These are phyloP conservation scores for Lodderomyces oxycetoniae DNA, from an alignment of 1,139 yeast species.

Conservation along the genomic window DNA sequence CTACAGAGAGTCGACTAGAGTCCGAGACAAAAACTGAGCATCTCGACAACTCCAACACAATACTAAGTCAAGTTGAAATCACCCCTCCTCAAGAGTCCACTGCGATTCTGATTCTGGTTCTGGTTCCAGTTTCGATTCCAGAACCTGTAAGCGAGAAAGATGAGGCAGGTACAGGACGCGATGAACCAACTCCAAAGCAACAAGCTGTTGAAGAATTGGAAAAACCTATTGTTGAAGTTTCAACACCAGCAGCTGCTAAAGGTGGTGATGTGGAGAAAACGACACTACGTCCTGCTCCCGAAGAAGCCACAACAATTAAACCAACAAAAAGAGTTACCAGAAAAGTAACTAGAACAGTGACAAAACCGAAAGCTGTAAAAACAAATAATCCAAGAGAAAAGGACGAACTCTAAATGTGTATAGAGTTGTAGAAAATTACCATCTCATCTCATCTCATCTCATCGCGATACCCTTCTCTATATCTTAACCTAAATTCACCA, in stretches of 20 bases:
- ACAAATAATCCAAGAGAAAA: conserved; percentile 10
- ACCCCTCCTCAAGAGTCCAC: conserved; percentile 2
- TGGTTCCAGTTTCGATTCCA: too few relatives aligned
- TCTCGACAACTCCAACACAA: not conserved
- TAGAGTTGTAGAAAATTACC: too few relatives aligned
- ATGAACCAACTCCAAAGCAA: conserved; percentile 3
- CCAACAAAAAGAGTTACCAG: conserved; percentile 7
- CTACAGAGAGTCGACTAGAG: not conserved
- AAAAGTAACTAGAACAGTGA: conserved; percentile 11
- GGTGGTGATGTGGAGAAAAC: not conserved
- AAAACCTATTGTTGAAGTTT: conserved; percentile 1
- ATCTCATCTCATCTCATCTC: too few relatives aligned
- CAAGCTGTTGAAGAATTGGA: conserved; percentile 1
- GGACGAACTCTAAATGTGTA: conserved; percentile 14
- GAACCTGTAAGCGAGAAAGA: conserved; percentile 5
- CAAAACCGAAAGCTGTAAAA: conserved; percentile 7
- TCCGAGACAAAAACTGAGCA: conserved; percentile 1
- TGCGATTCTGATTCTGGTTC: too few relatives aligned
- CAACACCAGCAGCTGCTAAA: conserved; percentile 1
- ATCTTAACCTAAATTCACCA: too few relatives aligned
- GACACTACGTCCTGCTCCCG: not conserved
- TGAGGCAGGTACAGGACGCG: conserved; percentile 4
- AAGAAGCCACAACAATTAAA: conserved; percentile 4
- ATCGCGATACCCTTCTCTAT: too few relatives aligned
- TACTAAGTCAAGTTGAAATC: conserved; percentile 1